phyloP scores from a whole-genome alignment of 768 basidiomycete genomes.

The Boletus huronensis region DNA sequence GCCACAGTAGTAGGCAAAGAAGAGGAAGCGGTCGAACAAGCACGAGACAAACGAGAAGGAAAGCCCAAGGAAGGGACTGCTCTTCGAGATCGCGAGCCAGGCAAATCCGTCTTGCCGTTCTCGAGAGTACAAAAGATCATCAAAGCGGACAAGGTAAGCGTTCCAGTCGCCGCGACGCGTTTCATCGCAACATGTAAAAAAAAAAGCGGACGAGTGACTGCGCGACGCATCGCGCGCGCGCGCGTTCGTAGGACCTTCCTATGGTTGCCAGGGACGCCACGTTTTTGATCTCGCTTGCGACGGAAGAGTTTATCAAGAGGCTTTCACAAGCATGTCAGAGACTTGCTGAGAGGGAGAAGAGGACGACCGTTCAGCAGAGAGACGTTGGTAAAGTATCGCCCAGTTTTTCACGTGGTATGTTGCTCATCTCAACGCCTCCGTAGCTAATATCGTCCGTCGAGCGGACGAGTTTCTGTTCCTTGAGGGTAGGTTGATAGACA shows the following conservation, averaged over 20 bases:
- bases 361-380: slow-evolving; percentile 71
- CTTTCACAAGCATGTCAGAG: slow-evolving; percentile 68
- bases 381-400: slow-evolving; percentile 61
- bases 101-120: slow-evolving; percentile 73
- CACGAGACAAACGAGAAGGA: slow-evolving; percentile 12
- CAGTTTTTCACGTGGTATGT: not conserved
- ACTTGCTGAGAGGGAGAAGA: slow-evolving; percentile 66
- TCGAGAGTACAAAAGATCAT: slow-evolving; percentile 79
- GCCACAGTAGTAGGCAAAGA: not conserved
- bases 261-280: slow-evolving; percentile 74
- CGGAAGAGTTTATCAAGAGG: slow-evolving; percentile 84
- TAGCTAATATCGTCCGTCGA: slow-evolving; percentile 60
- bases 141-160: slow-evolving; percentile 74
- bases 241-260: slow-evolving; percentile 60
- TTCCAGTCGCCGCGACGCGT: slow-evolving; percentile 2
- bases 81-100: slow-evolving; percentile 40
- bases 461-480: slow-evolving; percentile 77
- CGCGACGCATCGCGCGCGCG: not conserved
- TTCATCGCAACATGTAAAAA: not conserved
- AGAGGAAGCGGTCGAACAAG: slow-evolving; percentile 4
- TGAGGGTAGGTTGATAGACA: slow-evolving; percentile 47
- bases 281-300: slow-evolving; percentile 75
- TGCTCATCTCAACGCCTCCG: not conserved
- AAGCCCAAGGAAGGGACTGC: slow-evolving; percentile 17
- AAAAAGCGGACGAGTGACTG: not conserved